Evolutionary conservation across 148 eudicot species (phyloP).

Genomic region (Vaccinium vitisidaea): DNA sequence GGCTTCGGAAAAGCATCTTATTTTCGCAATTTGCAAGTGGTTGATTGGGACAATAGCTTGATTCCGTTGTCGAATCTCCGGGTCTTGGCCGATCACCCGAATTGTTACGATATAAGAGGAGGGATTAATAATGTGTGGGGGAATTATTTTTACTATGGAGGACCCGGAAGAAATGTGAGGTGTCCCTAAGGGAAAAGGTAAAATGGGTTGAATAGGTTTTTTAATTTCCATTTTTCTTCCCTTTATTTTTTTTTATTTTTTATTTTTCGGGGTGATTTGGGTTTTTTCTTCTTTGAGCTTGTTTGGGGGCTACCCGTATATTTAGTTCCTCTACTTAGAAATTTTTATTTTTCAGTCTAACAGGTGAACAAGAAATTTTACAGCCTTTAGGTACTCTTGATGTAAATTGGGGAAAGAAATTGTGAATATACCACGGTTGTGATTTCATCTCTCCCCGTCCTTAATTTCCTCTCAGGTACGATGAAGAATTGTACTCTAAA

Average conservation of each 20-base stretch:
- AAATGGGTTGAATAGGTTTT: neutral
- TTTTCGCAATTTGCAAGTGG: slow-evolving; percentile 76
- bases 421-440: slow-evolving; percentile 18
- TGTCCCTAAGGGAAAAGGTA: slow-evolving; percentile 45
- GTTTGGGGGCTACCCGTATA: slow-evolving; percentile 24
- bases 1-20: slow-evolving; percentile 93
- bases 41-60: slow-evolving; percentile 94
- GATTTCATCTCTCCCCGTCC: neutral
- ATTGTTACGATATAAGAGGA: slow-evolving; percentile 75
- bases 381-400: slow-evolving; percentile 11
- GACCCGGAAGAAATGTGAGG: slow-evolving; percentile 79
- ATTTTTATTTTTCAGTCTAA: slow-evolving; percentile 17
- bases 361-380: slow-evolving; percentile 21
- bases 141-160: slow-evolving; percentile 87
- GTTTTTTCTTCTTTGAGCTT: slow-evolving; percentile 15
- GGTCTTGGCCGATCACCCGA: slow-evolving; percentile 89
- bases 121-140: slow-evolving; percentile 88
- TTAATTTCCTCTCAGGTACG: neutral
- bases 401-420: slow-evolving; percentile 21
- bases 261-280: slow-evolving; percentile 10
- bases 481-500: neutral
- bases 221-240: neutral
- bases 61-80: slow-evolving; percentile 65
- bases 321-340: neutral
- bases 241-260: neutral